phyloP scores from a whole-genome alignment of 1,284 basidiomycete species.

The Sparassis latifolia region DNA sequence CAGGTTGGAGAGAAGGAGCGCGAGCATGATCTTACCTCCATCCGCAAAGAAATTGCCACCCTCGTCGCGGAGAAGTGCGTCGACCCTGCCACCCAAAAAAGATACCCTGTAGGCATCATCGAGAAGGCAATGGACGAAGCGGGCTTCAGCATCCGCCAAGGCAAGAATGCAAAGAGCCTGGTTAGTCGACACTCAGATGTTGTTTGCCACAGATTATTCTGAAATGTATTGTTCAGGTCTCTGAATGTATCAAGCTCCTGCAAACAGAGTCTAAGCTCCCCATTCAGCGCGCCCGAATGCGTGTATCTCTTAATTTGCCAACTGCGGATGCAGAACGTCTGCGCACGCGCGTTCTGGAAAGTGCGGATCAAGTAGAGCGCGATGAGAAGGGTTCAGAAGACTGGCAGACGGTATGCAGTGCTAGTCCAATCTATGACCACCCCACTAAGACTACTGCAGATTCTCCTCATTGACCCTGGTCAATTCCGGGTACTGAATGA shows the following conservation, averaged over 20 bases:
- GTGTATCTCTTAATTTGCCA: slow-evolving; percentile 80
- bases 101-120: slow-evolving; percentile 93
- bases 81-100: slow-evolving; percentile 83
- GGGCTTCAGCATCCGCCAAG: slow-evolving; percentile 84
- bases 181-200: slow-evolving; percentile 26
- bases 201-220: background rate
- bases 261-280: slow-evolving; percentile 79
- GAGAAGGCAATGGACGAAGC: slow-evolving; percentile 97
- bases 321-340: slow-evolving; percentile 66
- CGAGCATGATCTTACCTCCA: slow-evolving; percentile 77
- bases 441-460: slow-evolving; percentile 36
- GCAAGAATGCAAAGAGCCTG: slow-evolving; percentile 92
- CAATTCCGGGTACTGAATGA: slow-evolving; percentile 90
- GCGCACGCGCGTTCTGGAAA: slow-evolving; percentile 66
- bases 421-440: background rate
- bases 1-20: slow-evolving; percentile 98
- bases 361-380: slow-evolving; percentile 81
- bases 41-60: slow-evolving; percentile 91
- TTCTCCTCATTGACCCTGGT: slow-evolving; percentile 88
- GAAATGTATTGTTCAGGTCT: slow-evolving; percentile 47
- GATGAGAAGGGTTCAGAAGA: slow-evolving; percentile 72
- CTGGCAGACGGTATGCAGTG: slow-evolving; percentile 77
- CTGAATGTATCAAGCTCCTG: slow-evolving; percentile 86
- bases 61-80: slow-evolving; percentile 94
- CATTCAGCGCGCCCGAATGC: slow-evolving; percentile 91